These are phyloP conservation scores for Lasiodiplodia theobromae DNA, from an alignment of 2,329 filamentous ascomycete species.

Conservation along the genomic window DNA sequence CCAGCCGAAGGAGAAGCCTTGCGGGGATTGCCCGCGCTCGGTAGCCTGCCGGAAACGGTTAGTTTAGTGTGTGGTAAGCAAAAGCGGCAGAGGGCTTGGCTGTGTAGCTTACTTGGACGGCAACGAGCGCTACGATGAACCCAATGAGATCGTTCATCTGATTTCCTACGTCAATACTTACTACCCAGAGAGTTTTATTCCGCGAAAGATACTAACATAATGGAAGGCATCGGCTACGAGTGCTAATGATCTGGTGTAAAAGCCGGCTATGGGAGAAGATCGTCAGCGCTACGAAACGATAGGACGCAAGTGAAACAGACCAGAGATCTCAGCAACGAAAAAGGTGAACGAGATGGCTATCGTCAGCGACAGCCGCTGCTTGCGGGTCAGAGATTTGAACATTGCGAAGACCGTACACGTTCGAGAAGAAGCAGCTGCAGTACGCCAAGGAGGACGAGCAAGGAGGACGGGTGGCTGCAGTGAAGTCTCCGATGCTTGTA, in stretches of 20 bases:
- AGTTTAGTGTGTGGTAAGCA: constrained; percentile 11
- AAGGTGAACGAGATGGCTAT: constrained; percentile 57
- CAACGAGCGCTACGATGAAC: constrained; percentile 70
- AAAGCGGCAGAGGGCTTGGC: constrained; percentile 3
- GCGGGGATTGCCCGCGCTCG: constrained; percentile 63
- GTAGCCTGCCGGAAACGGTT: constrained; percentile 40
- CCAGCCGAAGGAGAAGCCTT: constrained; percentile 75
- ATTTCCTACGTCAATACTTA: not conserved
- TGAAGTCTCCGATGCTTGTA: not conserved
- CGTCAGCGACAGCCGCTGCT: constrained; percentile 46
- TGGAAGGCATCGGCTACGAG: constrained; percentile 81
- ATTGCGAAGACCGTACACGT: not conserved
- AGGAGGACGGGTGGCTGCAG: not conserved
- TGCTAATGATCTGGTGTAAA: constrained; percentile 74
- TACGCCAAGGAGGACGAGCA: not conserved
- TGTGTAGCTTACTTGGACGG: constrained; percentile 62
- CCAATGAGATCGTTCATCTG: constrained; percentile 75
- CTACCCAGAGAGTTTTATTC: not conserved
- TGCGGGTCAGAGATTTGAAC: constrained; percentile 35
- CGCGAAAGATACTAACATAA: constrained; percentile 62
- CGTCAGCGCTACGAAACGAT: constrained; percentile 27
- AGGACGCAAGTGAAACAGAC: constrained; percentile 35
- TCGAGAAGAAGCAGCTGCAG: not conserved
- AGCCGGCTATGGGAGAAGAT: constrained; percentile 59
- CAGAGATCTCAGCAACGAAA: constrained; percentile 56